Evolutionary conservation across 495 filamentous ascomycete species (phyloP).

Genomic region (Talaromyces wortmannii): DNA sequence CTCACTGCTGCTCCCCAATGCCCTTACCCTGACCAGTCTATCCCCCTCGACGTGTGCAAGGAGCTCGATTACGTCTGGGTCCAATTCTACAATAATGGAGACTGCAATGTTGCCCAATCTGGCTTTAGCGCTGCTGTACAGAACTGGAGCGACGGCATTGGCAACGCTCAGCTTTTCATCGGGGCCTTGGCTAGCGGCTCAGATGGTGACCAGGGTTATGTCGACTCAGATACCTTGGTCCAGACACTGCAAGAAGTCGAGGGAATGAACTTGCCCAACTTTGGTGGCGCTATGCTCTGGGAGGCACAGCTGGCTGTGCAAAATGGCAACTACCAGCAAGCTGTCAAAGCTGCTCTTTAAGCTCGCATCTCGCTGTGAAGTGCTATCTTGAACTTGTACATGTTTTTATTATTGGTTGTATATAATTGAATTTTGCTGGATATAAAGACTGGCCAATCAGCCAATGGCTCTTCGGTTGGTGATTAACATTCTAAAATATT

Average conservation of each 20-base stretch:
- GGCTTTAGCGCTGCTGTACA: conserved; percentile 24
- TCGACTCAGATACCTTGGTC: conserved; percentile 42
- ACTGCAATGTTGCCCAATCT: conserved; percentile 14
- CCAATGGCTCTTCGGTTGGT: no score
- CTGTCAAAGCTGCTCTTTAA: background rate
- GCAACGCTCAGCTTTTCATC: conserved; percentile 54
- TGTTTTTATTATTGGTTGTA: background rate
- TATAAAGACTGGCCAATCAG: background rate
- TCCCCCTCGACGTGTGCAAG: conserved; percentile 13
- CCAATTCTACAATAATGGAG: conserved; percentile 40
- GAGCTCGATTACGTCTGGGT: conserved; percentile 33
- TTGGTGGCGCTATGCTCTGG: conserved; percentile 70
- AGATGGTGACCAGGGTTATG: conserved; percentile 26
- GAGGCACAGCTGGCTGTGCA: conserved; percentile 52
- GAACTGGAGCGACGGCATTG: conserved; percentile 30
- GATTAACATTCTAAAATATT: no score
- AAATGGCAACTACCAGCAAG: conserved; percentile 20
- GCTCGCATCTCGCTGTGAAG: background rate
- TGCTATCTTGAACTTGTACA: no score
- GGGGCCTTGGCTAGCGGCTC: conserved; percentile 49
- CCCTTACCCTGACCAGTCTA: conserved; percentile 36
- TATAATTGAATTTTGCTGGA: background rate
- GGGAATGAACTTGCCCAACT: conserved; percentile 39
- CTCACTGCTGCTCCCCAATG: conserved; percentile 54
- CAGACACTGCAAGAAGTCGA: conserved; percentile 37